Conservation (phyloP, 306 rosid species). For the Vachellia collinsii region DNA sequence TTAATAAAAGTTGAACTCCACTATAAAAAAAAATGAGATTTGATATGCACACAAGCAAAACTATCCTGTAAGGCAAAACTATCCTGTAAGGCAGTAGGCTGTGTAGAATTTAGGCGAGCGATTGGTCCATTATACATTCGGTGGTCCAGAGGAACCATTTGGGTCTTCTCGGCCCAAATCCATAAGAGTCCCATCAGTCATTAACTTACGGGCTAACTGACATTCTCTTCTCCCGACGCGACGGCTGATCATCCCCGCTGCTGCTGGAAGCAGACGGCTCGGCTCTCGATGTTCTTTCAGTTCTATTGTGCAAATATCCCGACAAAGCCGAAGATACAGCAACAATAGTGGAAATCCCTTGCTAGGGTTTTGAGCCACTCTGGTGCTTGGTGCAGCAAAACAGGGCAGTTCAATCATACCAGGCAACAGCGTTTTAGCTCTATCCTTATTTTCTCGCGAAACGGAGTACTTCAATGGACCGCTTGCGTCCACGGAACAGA, state of each 20-base stretch:
- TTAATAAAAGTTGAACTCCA: too few relatives aligned
- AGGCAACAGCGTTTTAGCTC: not conserved
- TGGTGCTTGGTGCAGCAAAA: not conserved
- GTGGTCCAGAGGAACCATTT: not conserved
- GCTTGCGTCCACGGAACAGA: slow-evolving; percentile 85
- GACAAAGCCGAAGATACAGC: not conserved
- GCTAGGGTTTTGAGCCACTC: slow-evolving; percentile 27
- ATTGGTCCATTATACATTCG: not conserved
- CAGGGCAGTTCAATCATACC: not conserved
- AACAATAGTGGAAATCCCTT: not conserved
- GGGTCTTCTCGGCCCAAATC: not conserved
- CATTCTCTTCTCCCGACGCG: not conserved
- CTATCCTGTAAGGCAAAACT: too few relatives aligned
- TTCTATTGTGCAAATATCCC: not conserved
- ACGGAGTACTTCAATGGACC: slow-evolving; percentile 54
- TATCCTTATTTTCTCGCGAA: not conserved
- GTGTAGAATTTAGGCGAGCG: too few relatives aligned
- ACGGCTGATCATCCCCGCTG: not conserved
- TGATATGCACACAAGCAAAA: too few relatives aligned
- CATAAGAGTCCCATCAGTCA: not conserved
- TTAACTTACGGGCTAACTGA: not conserved
- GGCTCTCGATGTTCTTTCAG: slow-evolving; percentile 2
- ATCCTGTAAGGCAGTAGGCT: too few relatives aligned
- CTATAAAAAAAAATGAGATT: too few relatives aligned
- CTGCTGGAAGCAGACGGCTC: slow-evolving; percentile 7